phyloP scores from a whole-genome alignment of 2,329 filamentous ascomycete genomes.

The Aspergillus pseudoviridinutans region DNA sequence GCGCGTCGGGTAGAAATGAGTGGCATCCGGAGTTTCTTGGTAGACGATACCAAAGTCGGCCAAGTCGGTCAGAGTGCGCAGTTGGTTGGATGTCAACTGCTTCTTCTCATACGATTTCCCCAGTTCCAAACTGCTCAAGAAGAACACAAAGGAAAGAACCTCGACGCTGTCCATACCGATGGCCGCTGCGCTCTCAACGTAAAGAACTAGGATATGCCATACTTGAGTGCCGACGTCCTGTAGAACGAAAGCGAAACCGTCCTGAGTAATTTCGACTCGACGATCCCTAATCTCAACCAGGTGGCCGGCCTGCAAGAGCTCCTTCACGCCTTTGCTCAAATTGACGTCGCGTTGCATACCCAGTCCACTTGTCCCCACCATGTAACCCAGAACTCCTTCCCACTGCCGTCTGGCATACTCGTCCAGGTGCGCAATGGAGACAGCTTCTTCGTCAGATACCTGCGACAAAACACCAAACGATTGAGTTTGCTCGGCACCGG shows the following conservation, averaged over 20 bases:
- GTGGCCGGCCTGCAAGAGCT: constrained; percentile 73
- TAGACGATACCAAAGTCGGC: constrained; percentile 92
- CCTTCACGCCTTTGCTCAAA: constrained; percentile 75
- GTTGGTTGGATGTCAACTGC: constrained; percentile 74
- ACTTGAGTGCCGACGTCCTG: constrained; percentile 96
- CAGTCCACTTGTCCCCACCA: constrained; percentile 61
- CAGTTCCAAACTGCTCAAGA: constrained; percentile 87
- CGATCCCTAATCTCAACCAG: constrained; percentile 64
- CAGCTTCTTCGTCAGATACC: constrained; percentile 57
- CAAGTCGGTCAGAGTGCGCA: constrained; percentile 84
- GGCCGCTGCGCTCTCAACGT: constrained; percentile 76
- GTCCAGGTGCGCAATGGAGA: constrained; percentile 72
- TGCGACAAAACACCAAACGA: constrained; percentile 86
- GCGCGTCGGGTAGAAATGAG: constrained; percentile 79
- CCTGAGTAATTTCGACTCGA: constrained; percentile 74
- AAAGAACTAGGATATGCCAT: constrained; percentile 90
- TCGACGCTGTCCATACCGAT: constrained; percentile 83
- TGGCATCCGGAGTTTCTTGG: constrained; percentile 44
- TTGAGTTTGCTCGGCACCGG: constrained; percentile 76
- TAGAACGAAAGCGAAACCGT: constrained; percentile 89
- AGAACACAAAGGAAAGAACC: constrained; percentile 92
- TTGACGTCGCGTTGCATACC: constrained; percentile 45
- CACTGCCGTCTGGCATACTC: constrained; percentile 82
- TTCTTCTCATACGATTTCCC: constrained; percentile 86
- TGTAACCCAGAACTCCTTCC: constrained; percentile 94